phyloP scores from a whole-genome alignment of 768 basidiomycete species.

The Russula vinacea region DNA sequence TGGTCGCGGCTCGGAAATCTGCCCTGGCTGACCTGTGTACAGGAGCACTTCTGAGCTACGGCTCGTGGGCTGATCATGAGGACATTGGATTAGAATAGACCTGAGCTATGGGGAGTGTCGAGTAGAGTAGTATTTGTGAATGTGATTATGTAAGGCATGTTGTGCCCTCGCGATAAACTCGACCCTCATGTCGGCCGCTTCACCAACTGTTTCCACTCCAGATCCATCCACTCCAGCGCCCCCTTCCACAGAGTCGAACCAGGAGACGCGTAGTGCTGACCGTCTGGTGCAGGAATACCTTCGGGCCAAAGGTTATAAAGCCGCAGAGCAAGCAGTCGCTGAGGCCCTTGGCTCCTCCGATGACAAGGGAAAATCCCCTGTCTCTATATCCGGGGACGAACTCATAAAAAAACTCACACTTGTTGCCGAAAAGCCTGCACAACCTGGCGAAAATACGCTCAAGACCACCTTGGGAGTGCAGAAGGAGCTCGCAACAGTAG shows the following conservation, averaged over 20 bases:
- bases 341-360: slow-evolving; percentile 41
- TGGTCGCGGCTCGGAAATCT: slow-evolving; percentile 24
- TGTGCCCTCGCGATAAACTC: not conserved
- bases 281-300: slow-evolving; percentile 50
- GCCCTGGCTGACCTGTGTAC: slow-evolving; percentile 21
- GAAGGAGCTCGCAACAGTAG: slow-evolving; percentile 65
- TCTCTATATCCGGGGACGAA: slow-evolving; percentile 46
- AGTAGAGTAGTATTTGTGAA: not conserved
- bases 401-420: slow-evolving; percentile 58
- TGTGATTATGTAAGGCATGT: not conserved
- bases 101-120: not conserved
- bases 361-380: slow-evolving; percentile 39
- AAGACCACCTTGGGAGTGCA: slow-evolving; percentile 64
- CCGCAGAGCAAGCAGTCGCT: slow-evolving; percentile 44
- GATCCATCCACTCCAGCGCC: slow-evolving; percentile 41
- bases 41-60: slow-evolving; percentile 57
- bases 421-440: slow-evolving; percentile 64
- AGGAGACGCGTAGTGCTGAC: slow-evolving; percentile 44
- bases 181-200: slow-evolving; percentile 45
- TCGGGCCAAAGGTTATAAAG: slow-evolving; percentile 45
- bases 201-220: slow-evolving; percentile 54
- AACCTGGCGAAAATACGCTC: slow-evolving; percentile 65
- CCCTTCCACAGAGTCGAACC: slow-evolving; percentile 41
- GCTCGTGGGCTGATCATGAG: not conserved
- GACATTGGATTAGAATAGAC: not conserved